Base-by-base conservation (phyloP, 2,329 filamentous ascomycete species). In the Intubia oerlemansii region DNA sequence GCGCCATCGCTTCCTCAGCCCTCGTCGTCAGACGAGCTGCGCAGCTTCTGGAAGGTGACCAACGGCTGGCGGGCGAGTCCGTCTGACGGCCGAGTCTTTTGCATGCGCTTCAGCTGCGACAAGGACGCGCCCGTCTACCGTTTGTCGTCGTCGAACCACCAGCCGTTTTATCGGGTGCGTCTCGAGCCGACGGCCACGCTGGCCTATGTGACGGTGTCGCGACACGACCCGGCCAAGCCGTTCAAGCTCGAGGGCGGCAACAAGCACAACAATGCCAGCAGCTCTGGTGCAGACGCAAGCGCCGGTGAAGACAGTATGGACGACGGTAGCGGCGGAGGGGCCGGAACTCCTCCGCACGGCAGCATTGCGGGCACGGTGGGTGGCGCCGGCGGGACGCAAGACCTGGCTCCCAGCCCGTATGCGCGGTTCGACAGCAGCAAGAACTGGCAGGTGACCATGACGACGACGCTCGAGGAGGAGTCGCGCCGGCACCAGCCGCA, bases 81-180 rank as follows among this genome's bases (percentile, higher is more conserved):
- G 1, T 56, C 58, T 4, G 66, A 73, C 41, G 66, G 65, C 5
- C 53, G 62, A 14, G 56, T 59, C 15, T 74, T 61, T 47, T 69
- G 64, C 43, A 49, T 74, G 42, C 60, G 57, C 37, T 47, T 73
- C 45, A 51, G 54, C 2, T 56, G 59, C 33, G 58, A 63, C 33
- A 54, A 52, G 27, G 66, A 73, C 38, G 62, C 70, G 4, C 72
- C 71, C 1, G 57, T 76, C 12, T 76, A 77, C 39, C 70, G 66
- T 2, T 59, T 77, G 10, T 67, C 67, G 2, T 74, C 72, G 0
- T 41, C 52, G 1, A 48, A 51, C 0, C 60, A 73, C 33, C 63
- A 75, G 34, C 70, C 73, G 1, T 69, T 79, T 38, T 80, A 78
- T 50, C 68, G 62, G 33, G 51, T 80, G 36, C 61, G 63, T 4